Base-by-base conservation (phyloP, 2,329 filamentous ascomycete genomes). In the Chalaropsis ovoidea region DNA sequence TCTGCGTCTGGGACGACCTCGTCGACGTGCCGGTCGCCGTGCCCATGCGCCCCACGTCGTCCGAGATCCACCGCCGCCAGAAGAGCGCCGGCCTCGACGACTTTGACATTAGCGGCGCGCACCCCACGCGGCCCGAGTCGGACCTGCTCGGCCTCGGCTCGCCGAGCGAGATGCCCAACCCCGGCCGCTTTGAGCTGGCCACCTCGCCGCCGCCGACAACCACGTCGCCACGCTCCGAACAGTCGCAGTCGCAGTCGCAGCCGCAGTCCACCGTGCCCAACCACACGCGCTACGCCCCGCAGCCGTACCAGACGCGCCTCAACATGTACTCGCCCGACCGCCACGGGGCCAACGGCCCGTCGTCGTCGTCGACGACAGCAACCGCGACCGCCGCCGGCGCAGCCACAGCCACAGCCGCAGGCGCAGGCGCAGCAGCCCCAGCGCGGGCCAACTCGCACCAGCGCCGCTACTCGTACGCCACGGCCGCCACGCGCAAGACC, bases 1-100 rank as follows among this genome's bases (percentile, higher is more conserved):
- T 99, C 19, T 96, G 91, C 71, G 93, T 99, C 13, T 99, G 94
- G 94, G 94, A 99, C 72, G 94, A 99, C 73, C 79, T 97, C 24
- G 94, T 99, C 24, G 94, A 99, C 71, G 89, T 99, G 17, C 94
- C 94, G 1, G 87, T 97, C 61, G 94, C 92, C 2, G 90, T 96
- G 41, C 93, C 93, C 27, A 86, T 99, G 80, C 86, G 89, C 62
- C 83, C 84, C 8, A 88, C 92, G 7, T 93, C 89, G 3, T 86
- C 86, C n/a, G 93, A 97, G 72, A 87, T 90, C 78, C 86, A 87
- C 67, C 83, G 88, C 64, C 85, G 84, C 70, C 81, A 81, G 62
- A 67, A 74, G 17, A 74, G 71, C 64, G 75, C 72, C 71, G 68
- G 31, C 71, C 82, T 79, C 74, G 86, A 95, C 69, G 93, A 96